Percentiles rank a stretch among this genome's conserved stretches.
These are phyloP conservation scores for Calonectria multiphialidica DNA, from an alignment of 2,329 filamentous ascomycete species.

Conservation along the genomic window DNA sequence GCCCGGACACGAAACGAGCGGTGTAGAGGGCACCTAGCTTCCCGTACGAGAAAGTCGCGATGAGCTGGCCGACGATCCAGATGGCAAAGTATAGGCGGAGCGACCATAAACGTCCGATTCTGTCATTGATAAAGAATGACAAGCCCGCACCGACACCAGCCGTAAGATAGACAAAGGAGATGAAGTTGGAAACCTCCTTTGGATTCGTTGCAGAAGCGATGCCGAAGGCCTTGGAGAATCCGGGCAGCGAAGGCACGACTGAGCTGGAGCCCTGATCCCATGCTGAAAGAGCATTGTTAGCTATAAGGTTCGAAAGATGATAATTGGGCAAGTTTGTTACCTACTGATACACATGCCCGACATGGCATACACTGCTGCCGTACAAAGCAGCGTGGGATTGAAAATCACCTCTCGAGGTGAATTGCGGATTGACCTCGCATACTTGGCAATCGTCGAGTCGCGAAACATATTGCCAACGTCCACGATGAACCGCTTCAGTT, in stretches of 20 bases:
- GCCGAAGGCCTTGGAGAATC: slow-evolving; percentile 26
- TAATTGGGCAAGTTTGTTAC: background rate
- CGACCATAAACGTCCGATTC: slow-evolving; percentile 54
- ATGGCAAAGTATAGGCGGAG: slow-evolving; percentile 51
- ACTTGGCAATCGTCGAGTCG: slow-evolving; percentile 27
- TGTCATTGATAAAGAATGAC: slow-evolving; percentile 34
- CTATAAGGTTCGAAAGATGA: background rate
- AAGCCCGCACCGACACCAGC: slow-evolving; percentile 19
- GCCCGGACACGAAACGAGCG: slow-evolving; percentile 51
- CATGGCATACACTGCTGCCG: slow-evolving; percentile 29
- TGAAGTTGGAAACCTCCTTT: slow-evolving; percentile 29
- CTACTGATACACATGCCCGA: slow-evolving; percentile 32
- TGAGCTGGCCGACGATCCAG: slow-evolving; percentile 50
- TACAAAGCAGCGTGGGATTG: slow-evolving; percentile 18
- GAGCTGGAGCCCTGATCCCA: slow-evolving; percentile 35
- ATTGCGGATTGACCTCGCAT: slow-evolving; percentile 22
- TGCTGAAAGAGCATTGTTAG: background rate
- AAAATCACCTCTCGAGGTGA: slow-evolving; percentile 32
- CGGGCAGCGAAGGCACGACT: slow-evolving; percentile 31
- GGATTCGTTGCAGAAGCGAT: slow-evolving; percentile 29
- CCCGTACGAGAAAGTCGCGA: slow-evolving; percentile 43
- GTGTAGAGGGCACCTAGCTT: slow-evolving; percentile 49
- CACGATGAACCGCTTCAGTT: slow-evolving; percentile 1
- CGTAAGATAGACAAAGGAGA: slow-evolving; percentile 32
- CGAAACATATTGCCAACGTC: slow-evolving; percentile 8